These are phyloP conservation scores for Paramecium sexaurelia DNA, from an alignment of 73 alveolate species.

Conservation along the genomic window DNA sequence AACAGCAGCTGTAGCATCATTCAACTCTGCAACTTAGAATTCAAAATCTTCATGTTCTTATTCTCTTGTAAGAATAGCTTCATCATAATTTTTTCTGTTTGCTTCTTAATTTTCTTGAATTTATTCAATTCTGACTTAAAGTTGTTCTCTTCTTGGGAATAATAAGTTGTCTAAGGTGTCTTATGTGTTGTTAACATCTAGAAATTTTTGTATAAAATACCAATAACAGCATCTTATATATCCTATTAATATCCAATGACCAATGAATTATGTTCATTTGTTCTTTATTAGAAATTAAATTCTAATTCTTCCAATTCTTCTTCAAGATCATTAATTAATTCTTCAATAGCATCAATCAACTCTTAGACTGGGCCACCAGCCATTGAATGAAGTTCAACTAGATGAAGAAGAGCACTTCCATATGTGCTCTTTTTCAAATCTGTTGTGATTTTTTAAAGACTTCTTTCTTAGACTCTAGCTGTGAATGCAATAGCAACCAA, in stretches of 20 bases:
- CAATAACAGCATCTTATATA: constrained; percentile 48
- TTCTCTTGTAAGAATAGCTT: constrained; percentile 43
- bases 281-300: constrained; percentile 23
- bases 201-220: neutral
- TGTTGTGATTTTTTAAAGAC: constrained; percentile 15
- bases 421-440: constrained; percentile 37
- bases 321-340: constrained; percentile 29
- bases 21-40: constrained; percentile 29
- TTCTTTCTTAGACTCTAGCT: constrained; percentile 44
- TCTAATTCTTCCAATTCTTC: constrained; percentile 30
- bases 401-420: constrained; percentile 51
- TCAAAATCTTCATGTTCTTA: constrained; percentile 56
- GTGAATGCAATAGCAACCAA: constrained; percentile 47
- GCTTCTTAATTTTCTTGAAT: constrained; percentile 49
- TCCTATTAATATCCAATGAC: constrained; percentile 49
- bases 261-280: constrained; percentile 43
- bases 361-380: constrained; percentile 63
- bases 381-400: constrained; percentile 36
- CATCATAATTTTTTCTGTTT: constrained; percentile 52
- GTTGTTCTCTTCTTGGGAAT: constrained; percentile 60
- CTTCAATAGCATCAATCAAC: constrained; percentile 60
- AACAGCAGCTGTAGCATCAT: constrained; percentile 56
- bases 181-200: constrained; percentile 51
- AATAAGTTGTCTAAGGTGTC: constrained; percentile 44
- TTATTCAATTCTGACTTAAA: neutral